Evolutionary conservation across 768 basidiomycete species (phyloP).

Genomic region (Mycena chlorophos): DNA sequence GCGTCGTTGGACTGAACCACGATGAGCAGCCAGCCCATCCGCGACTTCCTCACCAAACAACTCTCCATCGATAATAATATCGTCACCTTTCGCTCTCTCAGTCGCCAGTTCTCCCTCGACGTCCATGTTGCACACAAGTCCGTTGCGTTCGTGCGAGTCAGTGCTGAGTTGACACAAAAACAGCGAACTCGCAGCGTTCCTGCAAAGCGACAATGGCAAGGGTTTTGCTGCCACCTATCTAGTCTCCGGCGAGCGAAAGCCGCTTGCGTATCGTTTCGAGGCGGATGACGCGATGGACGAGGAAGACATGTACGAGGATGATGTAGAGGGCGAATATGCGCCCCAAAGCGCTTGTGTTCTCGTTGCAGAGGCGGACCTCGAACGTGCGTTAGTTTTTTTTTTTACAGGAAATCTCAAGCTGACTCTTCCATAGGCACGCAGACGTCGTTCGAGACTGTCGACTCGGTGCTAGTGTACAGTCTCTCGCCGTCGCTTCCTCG

Average conservation of each 20-base stretch:
- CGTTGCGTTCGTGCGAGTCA: slow-evolving; percentile 20
- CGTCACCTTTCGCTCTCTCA: slow-evolving; percentile 73
- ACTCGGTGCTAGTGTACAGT: slow-evolving; percentile 68
- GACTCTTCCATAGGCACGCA: slow-evolving; percentile 47
- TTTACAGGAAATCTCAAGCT: not conserved
- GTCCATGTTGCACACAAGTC: slow-evolving; percentile 82
- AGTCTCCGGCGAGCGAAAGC: slow-evolving; percentile 55
- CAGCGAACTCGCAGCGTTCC: slow-evolving; percentile 66
- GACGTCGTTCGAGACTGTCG: slow-evolving; percentile 50
- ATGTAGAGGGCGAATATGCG: slow-evolving; percentile 45
- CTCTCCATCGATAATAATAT: slow-evolving; percentile 52
- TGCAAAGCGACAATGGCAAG: slow-evolving; percentile 46
- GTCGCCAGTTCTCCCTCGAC: slow-evolving; percentile 67
- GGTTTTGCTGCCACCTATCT: slow-evolving; percentile 68
- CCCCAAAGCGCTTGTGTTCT: slow-evolving; percentile 52
- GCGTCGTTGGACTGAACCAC: not conserved
- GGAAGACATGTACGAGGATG: slow-evolving; percentile 34
- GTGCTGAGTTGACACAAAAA: not conserved
- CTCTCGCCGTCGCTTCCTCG: slow-evolving; percentile 63
- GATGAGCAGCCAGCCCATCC: slow-evolving; percentile 45
- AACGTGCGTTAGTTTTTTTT: slow-evolving; percentile 47
- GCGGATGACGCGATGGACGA: slow-evolving; percentile 43
- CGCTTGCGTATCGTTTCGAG: slow-evolving; percentile 16
- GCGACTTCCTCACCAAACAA: slow-evolving; percentile 53
- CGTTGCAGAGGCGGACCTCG: slow-evolving; percentile 62